These are phyloP conservation scores for Camellia sinensis DNA, from an alignment of 148 eudicot species.

Conservation along the genomic window DNA sequence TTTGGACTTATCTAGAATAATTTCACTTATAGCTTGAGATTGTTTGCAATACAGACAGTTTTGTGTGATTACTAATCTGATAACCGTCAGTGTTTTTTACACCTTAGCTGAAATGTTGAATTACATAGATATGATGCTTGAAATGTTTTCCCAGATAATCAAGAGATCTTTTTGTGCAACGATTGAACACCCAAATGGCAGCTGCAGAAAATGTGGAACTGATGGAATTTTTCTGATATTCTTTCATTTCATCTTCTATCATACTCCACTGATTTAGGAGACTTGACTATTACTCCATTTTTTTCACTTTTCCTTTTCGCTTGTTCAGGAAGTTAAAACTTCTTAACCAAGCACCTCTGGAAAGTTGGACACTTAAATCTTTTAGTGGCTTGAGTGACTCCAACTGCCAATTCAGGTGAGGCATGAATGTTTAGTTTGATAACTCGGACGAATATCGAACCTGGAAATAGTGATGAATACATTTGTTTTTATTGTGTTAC, in stretches of 20 bases:
- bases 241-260: conserved; percentile 11
- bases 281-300: conserved; percentile 28
- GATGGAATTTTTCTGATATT: not conserved
- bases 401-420: conserved; percentile 57
- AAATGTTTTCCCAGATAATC: too few species aligned
- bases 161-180: too few species aligned
- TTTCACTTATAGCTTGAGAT: too few species aligned
- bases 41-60: too few species aligned
- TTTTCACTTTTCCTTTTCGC: conserved; percentile 31
- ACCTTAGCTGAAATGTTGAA: too few species aligned
- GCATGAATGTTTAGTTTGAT: conserved; percentile 23
- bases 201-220: not conserved
- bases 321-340: conserved; percentile 46
- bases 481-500: not conserved
- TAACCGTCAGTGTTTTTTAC: too few species aligned
- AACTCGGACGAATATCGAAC: not conserved
- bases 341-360: conserved; percentile 33
- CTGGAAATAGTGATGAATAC: not conserved
- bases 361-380: conserved; percentile 47
- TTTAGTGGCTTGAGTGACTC: conserved; percentile 51
- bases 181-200: too few species aligned
- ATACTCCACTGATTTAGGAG: conserved; percentile 21
- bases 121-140: too few species aligned
- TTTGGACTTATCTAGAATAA: too few species aligned
- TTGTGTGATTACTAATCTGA: too few species aligned